These are phyloP conservation scores for Aurinia saxatilis DNA, from an alignment of 345 rosid genomes.

Conservation along the genomic window DNA sequence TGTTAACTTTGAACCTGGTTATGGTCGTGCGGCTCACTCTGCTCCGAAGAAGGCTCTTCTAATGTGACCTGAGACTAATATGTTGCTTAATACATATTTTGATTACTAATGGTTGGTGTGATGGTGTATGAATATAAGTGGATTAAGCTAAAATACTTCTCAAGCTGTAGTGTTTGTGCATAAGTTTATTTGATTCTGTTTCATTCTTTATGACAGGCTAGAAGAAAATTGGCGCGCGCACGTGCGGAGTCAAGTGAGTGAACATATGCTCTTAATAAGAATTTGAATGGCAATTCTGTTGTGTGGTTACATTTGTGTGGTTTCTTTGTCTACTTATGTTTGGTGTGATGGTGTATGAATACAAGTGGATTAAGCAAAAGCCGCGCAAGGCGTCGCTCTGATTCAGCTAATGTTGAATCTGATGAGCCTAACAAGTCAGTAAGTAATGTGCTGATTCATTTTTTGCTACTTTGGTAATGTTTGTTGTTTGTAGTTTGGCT, in stretches of 20 bases:
- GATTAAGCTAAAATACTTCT: too few relatives aligned
- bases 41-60: constrained; percentile 86
- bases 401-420: constrained; percentile 8
- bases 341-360: constrained; percentile 3
- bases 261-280: background rate
- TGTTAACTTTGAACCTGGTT: constrained; percentile 62
- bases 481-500: constrained; percentile 12
- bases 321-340: background rate
- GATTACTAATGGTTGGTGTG: too few relatives aligned
- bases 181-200: background rate
- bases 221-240: constrained; percentile 52
- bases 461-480: background rate
- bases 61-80: constrained; percentile 94
- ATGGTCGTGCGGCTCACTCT: constrained; percentile 37
- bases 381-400: constrained; percentile 6
- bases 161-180: background rate
- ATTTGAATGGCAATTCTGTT: background rate
- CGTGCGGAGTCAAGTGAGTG: constrained; percentile 64
- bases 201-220: constrained; percentile 48
- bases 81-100: too few relatives aligned
- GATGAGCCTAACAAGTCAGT: constrained; percentile 9
- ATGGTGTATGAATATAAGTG: too few relatives aligned
- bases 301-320: too few relatives aligned
- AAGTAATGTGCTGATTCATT: background rate
- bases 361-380: background rate